Evolutionary conservation across 2,329 filamentous ascomycete species (phyloP), one percentile per base, ranked within the genome.

Genomic region (Botrytis aclada): DNA sequence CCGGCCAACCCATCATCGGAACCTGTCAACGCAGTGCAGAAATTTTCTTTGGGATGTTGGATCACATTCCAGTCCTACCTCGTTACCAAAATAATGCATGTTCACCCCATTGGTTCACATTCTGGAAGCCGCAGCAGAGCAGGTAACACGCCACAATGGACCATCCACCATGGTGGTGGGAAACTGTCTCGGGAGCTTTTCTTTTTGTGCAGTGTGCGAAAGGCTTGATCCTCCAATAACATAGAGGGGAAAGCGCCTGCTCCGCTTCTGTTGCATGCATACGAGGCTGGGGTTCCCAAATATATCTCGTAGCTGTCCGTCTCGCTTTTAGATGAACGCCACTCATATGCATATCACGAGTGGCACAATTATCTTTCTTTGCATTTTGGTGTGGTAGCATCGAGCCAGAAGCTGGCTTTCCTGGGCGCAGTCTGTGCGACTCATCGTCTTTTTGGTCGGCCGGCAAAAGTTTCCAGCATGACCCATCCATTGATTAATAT

Each of bases 391-490:
- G 70, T 72, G 51, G 60, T 66, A 37, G 66, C n/a, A 69, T 60
- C 51, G 41, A 43, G 25, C 25, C 47, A 56, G 47, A 45, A 71
- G 43, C 51, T 37, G 58, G 45, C 60, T 66, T 41, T 65, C 45
- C 2, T 32, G 61, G 61, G 70, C 45, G 37, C 61, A 71, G 43
- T 56, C 45, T 56, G 70, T 64, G 56, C 58, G 6, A 64, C 56
- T 12, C 41, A 70, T 54, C 25, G 18, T 22, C 20, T 39, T 65
- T 54, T 20, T 71, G 70, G 54, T 43, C 47, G 41, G 54, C 70
- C 62, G 70, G 70, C 45, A 72, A 72, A 67, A 72, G 70, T 72
- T 72, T 47, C 70, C 70, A 67, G 70, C 70, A 66, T 71, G 45
- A 71, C 39, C 45, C 45, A 51, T 63, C 65, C 45, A 51, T 63